Evolutionary conservation across 2,329 filamentous ascomycete genomes (phyloP), one percentile per base, ranked within the genome.

Genomic region (Colletotrichum cordylinicola): DNA sequence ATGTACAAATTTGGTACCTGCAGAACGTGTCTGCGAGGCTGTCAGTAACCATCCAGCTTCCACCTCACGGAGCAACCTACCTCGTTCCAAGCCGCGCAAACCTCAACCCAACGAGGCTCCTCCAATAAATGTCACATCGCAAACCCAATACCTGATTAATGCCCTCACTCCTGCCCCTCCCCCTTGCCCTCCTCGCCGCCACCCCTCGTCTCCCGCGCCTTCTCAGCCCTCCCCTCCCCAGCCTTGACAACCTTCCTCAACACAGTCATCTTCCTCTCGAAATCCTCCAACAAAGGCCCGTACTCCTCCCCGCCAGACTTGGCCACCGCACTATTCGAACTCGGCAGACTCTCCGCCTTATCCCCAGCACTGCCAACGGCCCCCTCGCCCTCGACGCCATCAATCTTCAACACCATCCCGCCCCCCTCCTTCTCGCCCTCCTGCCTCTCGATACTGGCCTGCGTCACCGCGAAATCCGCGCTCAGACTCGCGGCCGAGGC

Each of bases 401-500:
- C 90, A 68, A 95, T 90, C 74, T 86, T 87, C 61, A 94, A 83
- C 90, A 94, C 93, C 78, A 93, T 82, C 70, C 75, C 78, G 2
- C 43, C 43, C 61, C 77, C 76, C 52, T 75, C 78, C 75, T 72
- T 62, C 58, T 77, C 31, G 31, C 71, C 84, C 68, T 85, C 86
- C 79, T 88, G 87, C 65, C 84, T 87, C 24, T 84, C 84, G 58
- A 92, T 80, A 68, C 83, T 84, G 16, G 88, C 84, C 60, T 84
- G 84, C 2, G 88, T 88, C 60, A 91, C 87, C 62, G 92, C 91
- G 93, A 96, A 98, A 66, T 93, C 91, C 0, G 93, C 86, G 10
- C 92, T 94, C 15, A 98, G 86, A 77, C 93, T 96, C 56, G 94
- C 92, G 2, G 94, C 94, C 72, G 91, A 92, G 1, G 90, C 87